Evolutionary conservation across 139 green algal species (phyloP), one percentile per base, ranked within the genome.

Genomic region (Coccomyxa sp.): DNA sequence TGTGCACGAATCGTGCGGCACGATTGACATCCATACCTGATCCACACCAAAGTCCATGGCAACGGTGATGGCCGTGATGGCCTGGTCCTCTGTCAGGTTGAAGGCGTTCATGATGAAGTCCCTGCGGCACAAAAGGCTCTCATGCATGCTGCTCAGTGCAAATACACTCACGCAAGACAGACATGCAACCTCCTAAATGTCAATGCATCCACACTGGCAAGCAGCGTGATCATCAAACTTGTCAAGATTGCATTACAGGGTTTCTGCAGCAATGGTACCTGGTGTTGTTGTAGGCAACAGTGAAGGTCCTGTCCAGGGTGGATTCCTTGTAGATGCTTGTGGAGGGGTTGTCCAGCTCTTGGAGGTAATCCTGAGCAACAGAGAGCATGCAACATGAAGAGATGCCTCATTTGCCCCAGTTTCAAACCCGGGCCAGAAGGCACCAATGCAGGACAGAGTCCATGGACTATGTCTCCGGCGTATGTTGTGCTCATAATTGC

Each of bases 41-140:
- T 79, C 91, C 67, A 95, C 79, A 51, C 79, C 81, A 85, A 94
- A 95, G 87, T 95, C 92, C 18, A 89, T 83, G 7, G 82, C 86
- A n/a, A 92, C 88, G 14, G 89, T 92, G 79, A 95, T 91, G 66
- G 90, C 82, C 14, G 86, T 92, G 82, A 95, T 92, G 68, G 85
- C 89, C 78, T 93, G 81, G 81, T 93, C 86, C 77, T 95, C 91
- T 13, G 87, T 93, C 23, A 91, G 78, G 60, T 84, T 78, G 15
- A 87, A 88, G 31, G 83, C 68, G 0, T 59, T 58, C 91, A 95
- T 95, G 79, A 94, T 84, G 81, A 91, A 95, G 67, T 94, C 85
- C 63, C 63, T 71, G 63, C 63, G 9, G 4, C 18, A 71, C 38
- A 51, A 51, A 3, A 51, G 38, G 38, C 38, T 51, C 38, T 51